These are phyloP conservation scores for Clathrus columnatus DNA, from an alignment of 768 basidiomycete genomes.

Conservation along the genomic window DNA sequence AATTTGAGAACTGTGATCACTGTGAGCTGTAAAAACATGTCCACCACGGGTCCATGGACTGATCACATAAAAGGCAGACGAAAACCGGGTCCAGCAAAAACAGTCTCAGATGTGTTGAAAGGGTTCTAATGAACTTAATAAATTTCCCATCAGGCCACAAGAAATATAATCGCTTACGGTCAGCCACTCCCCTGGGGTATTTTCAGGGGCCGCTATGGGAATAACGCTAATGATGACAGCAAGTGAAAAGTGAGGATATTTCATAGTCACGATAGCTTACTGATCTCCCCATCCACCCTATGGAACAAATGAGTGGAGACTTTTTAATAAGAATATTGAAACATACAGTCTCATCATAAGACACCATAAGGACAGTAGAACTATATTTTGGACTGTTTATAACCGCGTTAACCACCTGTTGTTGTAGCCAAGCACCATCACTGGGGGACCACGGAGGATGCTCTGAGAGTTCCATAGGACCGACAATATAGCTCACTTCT, in stretches of 20 bases:
- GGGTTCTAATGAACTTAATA: not conserved
- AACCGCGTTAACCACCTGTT: conserved; percentile 11
- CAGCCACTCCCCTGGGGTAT: conserved; percentile 13
- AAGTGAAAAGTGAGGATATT: too few species aligned
- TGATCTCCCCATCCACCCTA: conserved; percentile 14
- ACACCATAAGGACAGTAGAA: conserved; percentile 9
- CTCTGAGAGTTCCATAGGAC: conserved; percentile 12
- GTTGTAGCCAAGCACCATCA: conserved; percentile 9
- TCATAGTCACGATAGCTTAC: too few species aligned
- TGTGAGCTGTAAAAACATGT: conserved; percentile 13
- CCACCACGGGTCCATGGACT: conserved; percentile 14
- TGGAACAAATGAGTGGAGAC: too few species aligned
- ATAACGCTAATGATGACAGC: not conserved
- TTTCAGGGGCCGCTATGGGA: conserved; percentile 2
- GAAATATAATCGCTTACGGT: not conserved
- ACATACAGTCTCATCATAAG: conserved; percentile 15
- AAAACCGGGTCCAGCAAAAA: conserved; percentile 12
- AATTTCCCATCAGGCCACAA: not conserved
- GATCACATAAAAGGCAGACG: conserved; percentile 14
- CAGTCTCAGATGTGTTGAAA: conserved; percentile 4
- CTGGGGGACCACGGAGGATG: conserved; percentile 7
- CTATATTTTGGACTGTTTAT: conserved; percentile 11
- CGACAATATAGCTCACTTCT: conserved; percentile 10
- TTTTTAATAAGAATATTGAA: too few species aligned
- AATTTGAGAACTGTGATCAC: conserved; percentile 12